Base-by-base conservation (phyloP, 108 stramenopile genomes). In the Epithemia pelagica region DNA sequence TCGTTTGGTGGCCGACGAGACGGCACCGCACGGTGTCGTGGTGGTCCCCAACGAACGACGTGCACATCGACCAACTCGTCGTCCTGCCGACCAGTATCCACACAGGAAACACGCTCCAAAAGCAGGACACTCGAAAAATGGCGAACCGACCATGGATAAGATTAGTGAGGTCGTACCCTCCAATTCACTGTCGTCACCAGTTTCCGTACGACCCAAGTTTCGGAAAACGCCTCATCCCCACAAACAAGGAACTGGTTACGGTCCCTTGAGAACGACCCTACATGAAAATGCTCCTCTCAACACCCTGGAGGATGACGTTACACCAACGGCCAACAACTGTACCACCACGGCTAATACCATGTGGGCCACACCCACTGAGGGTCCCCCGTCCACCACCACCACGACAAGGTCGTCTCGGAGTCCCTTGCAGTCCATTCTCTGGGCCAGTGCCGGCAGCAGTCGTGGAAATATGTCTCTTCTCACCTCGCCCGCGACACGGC, bases 21-120 rank as follows among this genome's bases (percentile, higher is more conserved):
- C 70, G 56, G 66, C 63, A 63, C 72, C 76, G 0, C 62, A 73
- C 22, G 72, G 82, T 32, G 30, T 83, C 26, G 74, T 71, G 54
- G 82, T 83, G 3, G 75, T 83, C 1, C 82, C 82, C n/a, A 83
- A 77, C 54, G 67, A 68, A 27, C 56, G 56, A 58, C 5, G 56
- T 7, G 8, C 7, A 27, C 56, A 58, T 27, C 56, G 26, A 8
- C 5, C 15, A 7, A 21, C 25, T 7, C 7, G 21, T 18, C 5
- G 21, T 7, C 7, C 7, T 27, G 18, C 7, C 56, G 21, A 23
- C 15, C 37, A 46, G 37, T n/a, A n/a, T n/a, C n/a, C n/a, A n/a
- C n/a, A n/a, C n/a, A n/a, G n/a, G n/a, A n/a, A n/a, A n/a, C n/a
- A n/a, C n/a, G n/a, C n/a, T n/a, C 37, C 37, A 15, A 46, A 46